These are phyloP conservation scores for Nannochloropsis gaditana DNA, from an alignment of 108 stramenopile species.

Conservation along the genomic window DNA sequence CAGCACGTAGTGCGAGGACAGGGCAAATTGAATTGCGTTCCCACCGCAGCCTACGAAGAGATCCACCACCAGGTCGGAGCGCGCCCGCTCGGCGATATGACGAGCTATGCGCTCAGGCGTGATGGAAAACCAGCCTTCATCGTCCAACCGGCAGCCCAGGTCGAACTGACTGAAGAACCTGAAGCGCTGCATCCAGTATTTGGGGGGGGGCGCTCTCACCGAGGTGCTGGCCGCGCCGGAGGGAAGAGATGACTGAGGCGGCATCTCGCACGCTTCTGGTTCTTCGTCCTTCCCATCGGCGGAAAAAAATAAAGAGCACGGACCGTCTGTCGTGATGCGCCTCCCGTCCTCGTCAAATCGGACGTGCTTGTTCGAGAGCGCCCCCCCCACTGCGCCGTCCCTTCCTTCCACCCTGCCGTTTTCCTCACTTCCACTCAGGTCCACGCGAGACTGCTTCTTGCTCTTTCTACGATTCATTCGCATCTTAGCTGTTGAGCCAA, in stretches of 20 bases:
- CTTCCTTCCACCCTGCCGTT: no score
- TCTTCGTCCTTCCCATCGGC: background rate
- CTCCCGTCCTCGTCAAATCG: background rate
- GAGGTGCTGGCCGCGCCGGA: background rate
- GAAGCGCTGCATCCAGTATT: slow-evolving; percentile 89
- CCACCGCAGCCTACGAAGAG: slow-evolving; percentile 90
- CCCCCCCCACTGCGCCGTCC: background rate
- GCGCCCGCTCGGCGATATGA: slow-evolving; percentile 65
- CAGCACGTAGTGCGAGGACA: slow-evolving; percentile 64
- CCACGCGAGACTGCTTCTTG: background rate
- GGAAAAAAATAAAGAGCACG: background rate
- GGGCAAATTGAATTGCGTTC: slow-evolving; percentile 77
- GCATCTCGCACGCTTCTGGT: background rate
- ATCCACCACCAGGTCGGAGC: slow-evolving; percentile 68
- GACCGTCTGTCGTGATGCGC: background rate
- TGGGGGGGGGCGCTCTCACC: slow-evolving; percentile 60
- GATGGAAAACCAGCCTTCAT: slow-evolving; percentile 92
- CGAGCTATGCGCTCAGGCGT: slow-evolving; percentile 88
- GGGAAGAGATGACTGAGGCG: background rate
- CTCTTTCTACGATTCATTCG: background rate
- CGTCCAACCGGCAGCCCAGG: slow-evolving; percentile 75
- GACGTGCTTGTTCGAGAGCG: background rate
- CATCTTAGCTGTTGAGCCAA: background rate
- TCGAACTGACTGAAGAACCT: slow-evolving; percentile 83
- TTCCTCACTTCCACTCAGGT: background rate